Conservation (phyloP, 257 asterid genomes). For the Gardenia jasminoides region DNA sequence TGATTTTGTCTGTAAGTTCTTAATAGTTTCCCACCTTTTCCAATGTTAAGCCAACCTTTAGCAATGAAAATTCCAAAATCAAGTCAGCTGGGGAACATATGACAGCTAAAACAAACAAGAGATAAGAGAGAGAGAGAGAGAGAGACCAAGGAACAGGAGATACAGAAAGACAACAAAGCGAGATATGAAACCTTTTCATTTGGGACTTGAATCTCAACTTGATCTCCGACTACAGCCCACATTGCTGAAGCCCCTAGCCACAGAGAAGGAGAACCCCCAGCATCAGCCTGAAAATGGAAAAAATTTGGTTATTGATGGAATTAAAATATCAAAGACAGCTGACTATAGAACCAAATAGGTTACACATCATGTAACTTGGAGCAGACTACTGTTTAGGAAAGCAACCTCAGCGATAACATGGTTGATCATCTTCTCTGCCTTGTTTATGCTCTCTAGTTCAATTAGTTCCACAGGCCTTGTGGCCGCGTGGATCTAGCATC, state of each 20-base stretch:
- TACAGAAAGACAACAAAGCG: neutral
- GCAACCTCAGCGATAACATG: conserved; percentile 89
- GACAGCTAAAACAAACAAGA: neutral
- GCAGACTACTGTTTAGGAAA: neutral
- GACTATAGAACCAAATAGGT: neutral
- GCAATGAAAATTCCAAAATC: neutral
- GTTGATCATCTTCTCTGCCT: conserved; percentile 85
- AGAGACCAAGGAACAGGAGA: conserved; percentile 4
- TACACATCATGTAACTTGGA: neutral
- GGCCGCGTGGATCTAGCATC: conserved; percentile 82
- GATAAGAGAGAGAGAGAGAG: neutral
- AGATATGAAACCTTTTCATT: conserved; percentile 70
- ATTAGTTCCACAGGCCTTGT: conserved; percentile 83
- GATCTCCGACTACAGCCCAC: conserved; percentile 81
- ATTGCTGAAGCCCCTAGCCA: conserved; percentile 85
- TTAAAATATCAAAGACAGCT: neutral
- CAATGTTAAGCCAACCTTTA: conserved; percentile 92
- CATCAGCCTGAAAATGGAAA: conserved; percentile 73
- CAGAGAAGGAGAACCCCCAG: conserved; percentile 99
- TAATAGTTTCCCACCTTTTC: conserved; percentile 98
- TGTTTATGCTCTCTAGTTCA: conserved; percentile 67
- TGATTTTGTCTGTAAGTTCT: conserved; percentile 86
- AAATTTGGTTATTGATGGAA: conserved; percentile 16
- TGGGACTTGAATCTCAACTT: conserved; percentile 90
- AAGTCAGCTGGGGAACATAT: neutral